These are phyloP conservation scores for Gossypioides kirkii DNA, from an alignment of 345 rosid genomes.

Conservation along the genomic window DNA sequence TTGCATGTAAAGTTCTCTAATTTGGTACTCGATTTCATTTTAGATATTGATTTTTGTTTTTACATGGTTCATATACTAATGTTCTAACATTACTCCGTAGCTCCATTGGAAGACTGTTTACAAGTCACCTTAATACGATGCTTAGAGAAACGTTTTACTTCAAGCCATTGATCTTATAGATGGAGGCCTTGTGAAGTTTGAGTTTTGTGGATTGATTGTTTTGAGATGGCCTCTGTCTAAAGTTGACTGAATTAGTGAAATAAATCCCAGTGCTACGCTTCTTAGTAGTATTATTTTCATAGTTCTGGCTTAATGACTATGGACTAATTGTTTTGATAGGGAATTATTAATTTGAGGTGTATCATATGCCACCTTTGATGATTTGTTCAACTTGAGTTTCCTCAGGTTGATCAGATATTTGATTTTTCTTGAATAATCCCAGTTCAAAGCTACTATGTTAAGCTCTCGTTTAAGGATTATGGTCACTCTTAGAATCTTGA, in stretches of 20 bases:
- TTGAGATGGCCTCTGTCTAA: neutral
- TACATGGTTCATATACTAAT: neutral
- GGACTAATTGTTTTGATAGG: neutral
- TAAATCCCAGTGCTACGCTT: neutral
- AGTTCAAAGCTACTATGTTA: neutral
- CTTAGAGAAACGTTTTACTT: neutral
- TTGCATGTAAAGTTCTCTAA: slow-evolving; percentile 61
- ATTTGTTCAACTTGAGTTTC: neutral
- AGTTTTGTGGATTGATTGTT: neutral
- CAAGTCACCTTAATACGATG: neutral
- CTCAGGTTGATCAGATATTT: neutral
- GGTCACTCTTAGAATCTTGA: neutral
- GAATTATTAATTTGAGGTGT: neutral
- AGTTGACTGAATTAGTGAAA: neutral
- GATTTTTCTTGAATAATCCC: neutral
- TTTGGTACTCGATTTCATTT: neutral
- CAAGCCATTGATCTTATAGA: neutral
- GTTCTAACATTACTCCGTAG: neutral
- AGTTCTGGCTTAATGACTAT: neutral
- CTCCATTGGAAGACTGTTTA: neutral
- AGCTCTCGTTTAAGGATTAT: neutral
- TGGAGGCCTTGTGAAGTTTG: neutral
- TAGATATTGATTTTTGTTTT: neutral
- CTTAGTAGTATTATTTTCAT: neutral
- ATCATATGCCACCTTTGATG: neutral